Percentiles rank a stretch among this genome's conserved stretches.
Evolutionary conservation across 129 eudicot species (phyloP).

Genomic region (Kitagawia praeruptora): DNA sequence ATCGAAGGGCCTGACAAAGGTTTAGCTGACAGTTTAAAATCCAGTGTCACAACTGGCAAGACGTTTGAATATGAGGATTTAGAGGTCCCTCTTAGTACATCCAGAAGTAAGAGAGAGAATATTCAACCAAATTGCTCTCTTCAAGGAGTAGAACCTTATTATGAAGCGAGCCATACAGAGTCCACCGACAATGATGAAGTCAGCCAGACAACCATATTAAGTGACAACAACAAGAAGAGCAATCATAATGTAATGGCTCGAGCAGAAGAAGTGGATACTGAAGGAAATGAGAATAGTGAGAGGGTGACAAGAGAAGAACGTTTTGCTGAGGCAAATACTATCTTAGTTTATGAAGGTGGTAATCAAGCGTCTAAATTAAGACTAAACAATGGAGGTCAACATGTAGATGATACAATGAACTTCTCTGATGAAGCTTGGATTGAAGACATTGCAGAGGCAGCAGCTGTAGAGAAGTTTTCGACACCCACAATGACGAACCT

Average conservation of each 20-base stretch:
- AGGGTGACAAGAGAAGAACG: neutral
- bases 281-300: neutral
- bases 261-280: conserved; percentile 4
- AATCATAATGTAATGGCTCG: neutral
- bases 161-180: neutral
- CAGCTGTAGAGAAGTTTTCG: neutral
- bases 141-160: neutral
- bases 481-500: neutral
- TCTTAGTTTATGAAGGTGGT: neutral
- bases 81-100: neutral
- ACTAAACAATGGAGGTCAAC: conserved; percentile 9
- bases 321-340: neutral
- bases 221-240: neutral
- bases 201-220: neutral
- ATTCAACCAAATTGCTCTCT: neutral
- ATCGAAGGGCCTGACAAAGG: conserved; percentile 7
- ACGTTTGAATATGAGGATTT: neutral
- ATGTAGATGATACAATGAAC: conserved; percentile 5
- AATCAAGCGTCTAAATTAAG: conserved; percentile 13
- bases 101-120: neutral
- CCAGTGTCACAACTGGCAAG: conserved; percentile 2
- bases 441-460: conserved; percentile 16
- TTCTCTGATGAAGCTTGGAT: conserved; percentile 7
- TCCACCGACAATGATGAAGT: neutral
- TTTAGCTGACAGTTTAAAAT: conserved; percentile 1